phyloP scores from a whole-genome alignment of 495 filamentous ascomycete species.

The Penicillium manginii region DNA sequence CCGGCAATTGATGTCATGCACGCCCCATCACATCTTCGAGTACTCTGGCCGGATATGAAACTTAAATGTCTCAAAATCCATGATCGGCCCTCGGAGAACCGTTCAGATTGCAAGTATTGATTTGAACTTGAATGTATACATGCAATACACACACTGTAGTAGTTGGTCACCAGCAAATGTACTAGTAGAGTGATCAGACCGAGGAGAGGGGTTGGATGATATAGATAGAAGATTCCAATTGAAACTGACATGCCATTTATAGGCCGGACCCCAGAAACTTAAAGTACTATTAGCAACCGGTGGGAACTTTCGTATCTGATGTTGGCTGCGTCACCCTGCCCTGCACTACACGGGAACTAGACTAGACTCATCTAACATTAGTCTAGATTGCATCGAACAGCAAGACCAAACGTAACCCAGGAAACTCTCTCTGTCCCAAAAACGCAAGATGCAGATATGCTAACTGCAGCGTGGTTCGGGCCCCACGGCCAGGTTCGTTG shows the following conservation, averaged over 20 bases:
- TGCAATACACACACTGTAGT: too few relatives aligned
- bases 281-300: background rate
- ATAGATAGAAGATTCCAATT: background rate
- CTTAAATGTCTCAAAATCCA: background rate
- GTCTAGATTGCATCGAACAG: slow-evolving; percentile 16
- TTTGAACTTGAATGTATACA: background rate
- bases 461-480: slow-evolving; percentile 25
- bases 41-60: slow-evolving; percentile 2
- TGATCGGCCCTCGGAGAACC: background rate
- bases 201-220: background rate
- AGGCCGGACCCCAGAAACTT: background rate
- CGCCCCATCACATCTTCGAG: slow-evolving; percentile 10
- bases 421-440: slow-evolving; percentile 15
- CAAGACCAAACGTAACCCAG: background rate
- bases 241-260: background rate
- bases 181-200: too few relatives aligned
- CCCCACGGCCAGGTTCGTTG: slow-evolving; percentile 17
- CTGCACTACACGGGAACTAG: background rate
- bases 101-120: background rate
- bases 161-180: too few relatives aligned
- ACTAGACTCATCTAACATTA: slow-evolving; percentile 1
- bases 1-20: slow-evolving; percentile 10
- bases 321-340: background rate
- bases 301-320: background rate
- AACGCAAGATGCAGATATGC: slow-evolving; percentile 25